Percentiles rank a stretch among this genome's conserved stretches.
These are phyloP conservation scores for Diphasiastrum complanatum DNA, from an alignment of 83 land plant genomes.

Conservation along the genomic window DNA sequence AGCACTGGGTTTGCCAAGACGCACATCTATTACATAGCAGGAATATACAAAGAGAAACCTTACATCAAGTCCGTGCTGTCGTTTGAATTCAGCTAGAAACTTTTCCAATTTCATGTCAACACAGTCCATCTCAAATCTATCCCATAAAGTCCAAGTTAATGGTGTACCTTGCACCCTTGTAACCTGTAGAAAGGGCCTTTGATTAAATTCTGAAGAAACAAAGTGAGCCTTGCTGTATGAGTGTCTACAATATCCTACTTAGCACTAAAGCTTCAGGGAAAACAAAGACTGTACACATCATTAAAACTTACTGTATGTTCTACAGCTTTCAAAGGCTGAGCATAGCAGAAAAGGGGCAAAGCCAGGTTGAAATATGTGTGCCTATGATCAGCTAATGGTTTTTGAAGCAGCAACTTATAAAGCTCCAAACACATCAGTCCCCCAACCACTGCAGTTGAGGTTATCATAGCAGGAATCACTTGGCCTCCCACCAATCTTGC, in stretches of 20 bases:
- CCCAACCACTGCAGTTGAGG: slow-evolving; percentile 41
- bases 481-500: slow-evolving; percentile 47
- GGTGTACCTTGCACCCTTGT: slow-evolving; percentile 32
- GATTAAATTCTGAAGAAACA: too few species aligned
- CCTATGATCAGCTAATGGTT: slow-evolving; percentile 32
- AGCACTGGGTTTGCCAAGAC: too few species aligned
- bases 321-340: slow-evolving; percentile 44
- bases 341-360: slow-evolving; percentile 37
- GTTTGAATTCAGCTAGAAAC: slow-evolving; percentile 40
- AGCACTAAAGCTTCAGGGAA: too few species aligned
- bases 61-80: slow-evolving; percentile 50
- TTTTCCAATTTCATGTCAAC: slow-evolving; percentile 41
- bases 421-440: slow-evolving; percentile 54
- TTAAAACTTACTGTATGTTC: slow-evolving; percentile 34
- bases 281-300: too few species aligned
- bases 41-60: not conserved
- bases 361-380: slow-evolving; percentile 48
- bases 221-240: too few species aligned
- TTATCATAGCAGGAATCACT: slow-evolving; percentile 39
- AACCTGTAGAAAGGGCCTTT: too few species aligned
- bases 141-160: slow-evolving; percentile 48
- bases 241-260: too few species aligned
- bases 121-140: slow-evolving; percentile 54
- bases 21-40: too few species aligned
- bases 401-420: slow-evolving; percentile 35